phyloP scores from a whole-genome alignment of 768 basidiomycete genomes.

The Mycena floridula region DNA sequence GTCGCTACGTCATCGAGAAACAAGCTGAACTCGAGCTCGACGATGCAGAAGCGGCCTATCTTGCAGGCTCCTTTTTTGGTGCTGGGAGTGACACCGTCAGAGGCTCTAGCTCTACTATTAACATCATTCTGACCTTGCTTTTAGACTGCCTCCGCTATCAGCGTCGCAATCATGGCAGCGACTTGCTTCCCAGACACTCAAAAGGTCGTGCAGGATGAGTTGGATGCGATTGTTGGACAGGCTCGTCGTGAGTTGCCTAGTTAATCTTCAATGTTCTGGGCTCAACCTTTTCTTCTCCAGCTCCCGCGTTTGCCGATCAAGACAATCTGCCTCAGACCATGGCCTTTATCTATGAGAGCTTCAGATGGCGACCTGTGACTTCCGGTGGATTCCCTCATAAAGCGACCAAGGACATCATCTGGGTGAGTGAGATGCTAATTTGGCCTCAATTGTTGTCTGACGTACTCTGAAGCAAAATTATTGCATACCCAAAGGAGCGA shows the following conservation, averaged over 20 bases:
- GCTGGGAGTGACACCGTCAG: constrained; percentile 56
- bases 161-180: constrained; percentile 49
- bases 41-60: constrained; percentile 52
- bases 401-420: constrained; percentile 56
- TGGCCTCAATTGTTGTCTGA: not conserved
- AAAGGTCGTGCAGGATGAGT: constrained; percentile 41
- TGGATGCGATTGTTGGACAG: constrained; percentile 45
- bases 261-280: not conserved
- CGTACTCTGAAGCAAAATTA: constrained; percentile 30
- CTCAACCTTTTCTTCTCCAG: constrained; percentile 10
- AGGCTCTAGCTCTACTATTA: not conserved
- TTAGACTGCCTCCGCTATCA: constrained; percentile 52
- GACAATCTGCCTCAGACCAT: constrained; percentile 35
- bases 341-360: constrained; percentile 42
- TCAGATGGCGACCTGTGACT: constrained; percentile 43
- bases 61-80: constrained; percentile 59
- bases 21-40: constrained; percentile 48
- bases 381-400: constrained; percentile 47
- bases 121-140: not conserved
- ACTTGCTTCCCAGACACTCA: constrained; percentile 50
- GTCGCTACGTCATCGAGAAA: constrained; percentile 49
- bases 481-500: constrained; percentile 48
- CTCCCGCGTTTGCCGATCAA: constrained; percentile 34
- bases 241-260: constrained; percentile 24
- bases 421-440: constrained; percentile 38